These are phyloP conservation scores for Scedosporium minutisporum DNA, from an alignment of 2,329 filamentous ascomycete species.

Conservation along the genomic window DNA sequence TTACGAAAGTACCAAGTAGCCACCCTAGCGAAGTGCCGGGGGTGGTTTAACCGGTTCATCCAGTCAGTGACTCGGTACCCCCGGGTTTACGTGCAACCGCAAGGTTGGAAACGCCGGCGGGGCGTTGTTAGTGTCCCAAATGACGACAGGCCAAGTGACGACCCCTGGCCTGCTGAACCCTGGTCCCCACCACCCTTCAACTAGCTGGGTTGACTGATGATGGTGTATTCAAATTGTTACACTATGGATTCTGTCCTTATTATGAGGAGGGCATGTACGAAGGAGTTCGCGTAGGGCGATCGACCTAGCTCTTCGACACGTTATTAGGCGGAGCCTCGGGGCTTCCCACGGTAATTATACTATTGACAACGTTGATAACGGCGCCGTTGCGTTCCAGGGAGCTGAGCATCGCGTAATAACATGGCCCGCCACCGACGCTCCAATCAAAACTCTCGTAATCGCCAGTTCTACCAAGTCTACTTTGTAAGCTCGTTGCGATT, in stretches of 20 bases:
- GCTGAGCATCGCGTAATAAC: neutral
- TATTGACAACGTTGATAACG: no score
- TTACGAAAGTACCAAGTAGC: neutral
- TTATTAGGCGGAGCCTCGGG: no score
- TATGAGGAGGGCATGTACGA: no score
- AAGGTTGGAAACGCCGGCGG: neutral
- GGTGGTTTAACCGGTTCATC: no score
- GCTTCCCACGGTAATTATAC: no score
- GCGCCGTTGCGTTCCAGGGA: neutral
- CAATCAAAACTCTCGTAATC: neutral
- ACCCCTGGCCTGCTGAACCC: slow-evolving; percentile 1
- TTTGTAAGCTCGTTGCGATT: neutral
- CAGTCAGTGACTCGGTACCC: neutral
- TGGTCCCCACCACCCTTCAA: neutral
- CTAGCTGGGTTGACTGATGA: neutral
- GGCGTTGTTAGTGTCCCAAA: neutral
- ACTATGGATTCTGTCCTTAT: no score
- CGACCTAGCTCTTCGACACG: no score
- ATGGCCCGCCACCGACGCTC: neutral
- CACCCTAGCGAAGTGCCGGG: no score
- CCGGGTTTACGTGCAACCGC: neutral
- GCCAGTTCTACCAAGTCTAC: neutral
- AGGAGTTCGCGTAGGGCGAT: no score
- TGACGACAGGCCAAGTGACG: neutral
- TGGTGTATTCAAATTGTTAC: no score